Conservation (phyloP, 345 rosid species). For the Turnera subulata region DNA sequence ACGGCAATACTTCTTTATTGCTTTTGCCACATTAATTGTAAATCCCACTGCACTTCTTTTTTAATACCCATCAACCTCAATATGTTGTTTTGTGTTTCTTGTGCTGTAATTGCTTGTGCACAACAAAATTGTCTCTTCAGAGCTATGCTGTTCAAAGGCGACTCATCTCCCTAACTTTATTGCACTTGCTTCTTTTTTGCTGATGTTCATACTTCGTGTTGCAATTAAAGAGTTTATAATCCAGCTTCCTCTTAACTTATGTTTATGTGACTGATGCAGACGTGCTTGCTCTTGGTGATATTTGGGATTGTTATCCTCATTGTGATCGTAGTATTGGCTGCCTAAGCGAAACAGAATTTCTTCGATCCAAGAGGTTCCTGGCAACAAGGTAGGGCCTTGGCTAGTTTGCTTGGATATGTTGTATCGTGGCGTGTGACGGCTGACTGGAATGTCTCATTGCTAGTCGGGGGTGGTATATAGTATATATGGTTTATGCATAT, state of each 20-base stretch:
- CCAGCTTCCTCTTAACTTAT: no score
- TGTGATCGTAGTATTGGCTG: slow-evolving; percentile 65
- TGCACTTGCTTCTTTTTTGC: no score
- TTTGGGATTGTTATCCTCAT: slow-evolving; percentile 80
- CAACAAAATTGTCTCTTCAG: no score
- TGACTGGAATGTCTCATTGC: slow-evolving; percentile 13
- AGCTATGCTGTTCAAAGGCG: no score
- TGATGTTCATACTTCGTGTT: no score
- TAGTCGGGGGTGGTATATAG: slow-evolving; percentile 21
- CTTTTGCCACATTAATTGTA: no score
- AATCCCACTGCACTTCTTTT: no score
- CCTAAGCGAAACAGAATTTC: slow-evolving; percentile 27
- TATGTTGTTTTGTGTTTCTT: not conserved
- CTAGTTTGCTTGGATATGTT: slow-evolving; percentile 8
- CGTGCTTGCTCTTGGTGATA: slow-evolving; percentile 88
- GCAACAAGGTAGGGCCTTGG: slow-evolving; percentile 10
- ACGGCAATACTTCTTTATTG: not conserved
- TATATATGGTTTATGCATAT: slow-evolving; percentile 4
- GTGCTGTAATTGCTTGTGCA: not conserved
- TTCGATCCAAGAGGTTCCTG: slow-evolving; percentile 9
- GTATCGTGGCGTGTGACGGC: slow-evolving; percentile 5
- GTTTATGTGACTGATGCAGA: slow-evolving; percentile 35
- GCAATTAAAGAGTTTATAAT: no score
- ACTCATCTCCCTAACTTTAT: no score
- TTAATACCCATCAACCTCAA: no score